Base-by-base conservation (phyloP, 495 filamentous ascomycete species). In the Xylaria grammica region DNA sequence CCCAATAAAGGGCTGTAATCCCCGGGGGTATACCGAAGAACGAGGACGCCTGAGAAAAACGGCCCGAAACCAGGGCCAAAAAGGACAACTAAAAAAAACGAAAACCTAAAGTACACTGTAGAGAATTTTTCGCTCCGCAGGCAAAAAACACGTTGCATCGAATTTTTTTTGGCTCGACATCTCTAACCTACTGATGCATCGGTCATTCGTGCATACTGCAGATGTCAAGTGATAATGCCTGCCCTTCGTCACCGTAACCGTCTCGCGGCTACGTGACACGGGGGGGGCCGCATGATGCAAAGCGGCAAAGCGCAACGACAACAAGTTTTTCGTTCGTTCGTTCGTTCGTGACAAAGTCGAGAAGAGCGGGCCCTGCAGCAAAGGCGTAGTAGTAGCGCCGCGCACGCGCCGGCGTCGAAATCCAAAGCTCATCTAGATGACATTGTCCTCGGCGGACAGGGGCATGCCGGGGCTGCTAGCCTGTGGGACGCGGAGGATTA, bases 371-470 rank as follows among this genome's bases (percentile, higher is more conserved):
- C n/a, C n/a, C n/a, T n/a, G n/a, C n/a, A n/a, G n/a, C n/a, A n/a
- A n/a, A n/a, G n/a, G n/a, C n/a, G n/a, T n/a, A n/a, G n/a, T n/a
- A n/a, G n/a, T n/a, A n/a, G n/a, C n/a, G n/a, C n/a, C n/a, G n/a
- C n/a, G n/a, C n/a, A n/a, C n/a, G n/a, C n/a, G n/a, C n/a, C n/a
- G n/a, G n/a, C n/a, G n/a, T n/a, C n/a, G n/a, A n/a, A n/a, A 36
- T 20, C 13, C 26, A n/a, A 11, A 42, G 36, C 66, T n/a, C n/a
- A n/a, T n/a, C 42, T 68, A 71, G 45, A 69, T 67, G 36, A 67
- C 57, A 36, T 69, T 67, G 20, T 67, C 68, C 24, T 62, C 29
- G 7, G 62, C 49, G 4, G 71, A 69, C 45, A 69, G 67, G 29
- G 71, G 66, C 3, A 67, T 68, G 30, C 57, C 65, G 1, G 68